These are phyloP conservation scores for Citeromyces siamensis DNA, from an alignment of 1,139 yeast species.

Conservation along the genomic window DNA sequence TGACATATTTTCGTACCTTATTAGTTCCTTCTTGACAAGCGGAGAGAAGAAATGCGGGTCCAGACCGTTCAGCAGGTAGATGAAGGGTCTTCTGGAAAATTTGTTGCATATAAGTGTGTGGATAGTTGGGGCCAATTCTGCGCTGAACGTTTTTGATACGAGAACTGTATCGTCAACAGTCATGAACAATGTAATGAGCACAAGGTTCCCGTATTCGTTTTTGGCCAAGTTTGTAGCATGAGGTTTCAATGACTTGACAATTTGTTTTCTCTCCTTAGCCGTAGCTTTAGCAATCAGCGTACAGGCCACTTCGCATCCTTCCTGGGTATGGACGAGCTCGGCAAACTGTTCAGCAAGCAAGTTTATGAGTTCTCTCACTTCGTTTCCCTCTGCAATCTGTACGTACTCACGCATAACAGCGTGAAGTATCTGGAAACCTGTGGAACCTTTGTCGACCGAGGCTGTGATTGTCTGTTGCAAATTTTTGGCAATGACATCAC, in stretches of 20 bases:
- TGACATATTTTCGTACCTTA: conserved; percentile 53
- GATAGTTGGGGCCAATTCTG: conserved; percentile 45
- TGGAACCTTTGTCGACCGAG: conserved; percentile 89
- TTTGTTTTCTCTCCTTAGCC: conserved; percentile 84
- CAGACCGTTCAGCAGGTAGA: conserved; percentile 69
- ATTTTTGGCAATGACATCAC: conserved; percentile 64
- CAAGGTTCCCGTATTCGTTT: conserved; percentile 81
- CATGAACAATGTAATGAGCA: conserved; percentile 66
- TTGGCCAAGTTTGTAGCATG: conserved; percentile 65
- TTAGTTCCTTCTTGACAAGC: conserved; percentile 43
- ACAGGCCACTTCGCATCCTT: conserved; percentile 87
- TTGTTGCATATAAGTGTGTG: conserved; percentile 55
- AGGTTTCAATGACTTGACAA: conserved; percentile 59
- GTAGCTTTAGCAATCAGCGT: conserved; percentile 68
- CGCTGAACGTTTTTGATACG: conserved; percentile 57
- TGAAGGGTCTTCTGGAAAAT: conserved; percentile 79
- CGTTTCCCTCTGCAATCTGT: conserved; percentile 56
- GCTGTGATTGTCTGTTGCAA: conserved; percentile 77
- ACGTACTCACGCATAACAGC: conserved; percentile 92
- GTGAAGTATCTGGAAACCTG: conserved; percentile 92
- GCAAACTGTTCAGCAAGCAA: conserved; percentile 81
- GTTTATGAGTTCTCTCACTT: conserved; percentile 74
- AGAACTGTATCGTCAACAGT: conserved; percentile 92
- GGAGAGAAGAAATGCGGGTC: conserved; percentile 82
- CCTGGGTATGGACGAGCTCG: conserved; percentile 89